These are phyloP conservation scores for Waitea zeae DNA, from an alignment of 1,284 basidiomycete species.

Conservation along the genomic window DNA sequence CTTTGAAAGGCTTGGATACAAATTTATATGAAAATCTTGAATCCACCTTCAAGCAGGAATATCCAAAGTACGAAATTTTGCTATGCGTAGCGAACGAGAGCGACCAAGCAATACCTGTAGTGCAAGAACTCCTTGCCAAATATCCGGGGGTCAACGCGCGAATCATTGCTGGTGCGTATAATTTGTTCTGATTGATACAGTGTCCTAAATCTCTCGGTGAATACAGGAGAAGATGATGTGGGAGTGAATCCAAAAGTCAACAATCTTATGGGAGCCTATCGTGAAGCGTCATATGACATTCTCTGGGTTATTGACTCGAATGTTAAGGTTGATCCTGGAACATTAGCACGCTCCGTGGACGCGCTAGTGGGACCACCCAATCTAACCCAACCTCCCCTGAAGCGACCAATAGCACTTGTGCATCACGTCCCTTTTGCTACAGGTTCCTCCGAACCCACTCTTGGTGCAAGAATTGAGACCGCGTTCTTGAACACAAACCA, in stretches of 20 bases:
- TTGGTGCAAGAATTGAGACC: constrained; percentile 81
- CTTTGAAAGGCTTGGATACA: constrained; percentile 81
- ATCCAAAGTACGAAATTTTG: constrained; percentile 77
- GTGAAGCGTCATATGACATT: constrained; percentile 71
- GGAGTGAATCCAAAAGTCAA: constrained; percentile 98
- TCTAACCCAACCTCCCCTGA: constrained; percentile 8
- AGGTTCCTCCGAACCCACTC: constrained; percentile 43
- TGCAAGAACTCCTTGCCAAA: constrained; percentile 55
- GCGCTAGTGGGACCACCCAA: constrained; percentile 27
- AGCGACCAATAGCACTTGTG: constrained; percentile 59
- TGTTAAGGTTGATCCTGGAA: constrained; percentile 63
- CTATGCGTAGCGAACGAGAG: constrained; percentile 70
- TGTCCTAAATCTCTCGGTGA: constrained; percentile 4
- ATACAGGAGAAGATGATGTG: constrained; percentile 54
- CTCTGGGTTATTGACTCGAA: constrained; percentile 97
- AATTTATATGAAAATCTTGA: constrained; percentile 90
- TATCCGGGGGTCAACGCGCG: constrained; percentile 58
- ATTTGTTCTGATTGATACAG: not conserved
- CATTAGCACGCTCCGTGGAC: constrained; percentile 77
- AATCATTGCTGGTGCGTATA: constrained; percentile 41
- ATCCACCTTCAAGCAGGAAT: constrained; percentile 79
- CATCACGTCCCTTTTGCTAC: constrained; percentile 95
- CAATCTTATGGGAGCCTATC: constrained; percentile 81
- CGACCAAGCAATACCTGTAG: constrained; percentile 73
- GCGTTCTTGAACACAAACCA: constrained; percentile 95